These are phyloP conservation scores for Stropharia rugosoannulata DNA, from an alignment of 768 basidiomycete genomes.

Conservation along the genomic window DNA sequence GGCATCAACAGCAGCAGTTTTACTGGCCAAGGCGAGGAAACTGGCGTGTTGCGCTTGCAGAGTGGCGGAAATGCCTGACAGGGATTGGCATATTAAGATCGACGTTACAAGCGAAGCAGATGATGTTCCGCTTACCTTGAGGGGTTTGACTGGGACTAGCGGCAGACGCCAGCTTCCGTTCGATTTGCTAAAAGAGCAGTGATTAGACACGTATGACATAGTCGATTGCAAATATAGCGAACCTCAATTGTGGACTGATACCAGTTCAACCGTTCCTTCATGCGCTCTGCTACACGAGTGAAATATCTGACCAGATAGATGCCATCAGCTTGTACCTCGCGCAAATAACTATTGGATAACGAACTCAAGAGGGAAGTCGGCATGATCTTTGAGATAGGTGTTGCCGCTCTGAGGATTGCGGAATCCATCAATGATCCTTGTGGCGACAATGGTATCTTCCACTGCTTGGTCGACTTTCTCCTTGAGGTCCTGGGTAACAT, in stretches of 20 bases:
- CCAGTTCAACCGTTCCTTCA: constrained; percentile 71
- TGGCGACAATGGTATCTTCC: constrained; percentile 77
- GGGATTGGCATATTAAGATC: constrained; percentile 10
- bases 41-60: constrained; percentile 79
- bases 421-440: constrained; percentile 76
- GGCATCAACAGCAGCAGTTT: constrained; percentile 69
- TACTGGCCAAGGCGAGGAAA: constrained; percentile 75
- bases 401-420: constrained; percentile 71
- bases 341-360: constrained; percentile 21
- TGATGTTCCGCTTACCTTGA: constrained; percentile 49
- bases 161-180: constrained; percentile 74
- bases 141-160: constrained; percentile 69
- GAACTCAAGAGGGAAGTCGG: constrained; percentile 81
- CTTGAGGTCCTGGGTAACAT: constrained; percentile 69
- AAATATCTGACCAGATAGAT: constrained; percentile 53
- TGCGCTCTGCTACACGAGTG: constrained; percentile 66
- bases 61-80: constrained; percentile 67
- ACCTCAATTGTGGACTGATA: constrained; percentile 84
- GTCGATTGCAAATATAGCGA: constrained; percentile 4
- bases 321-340: background rate
- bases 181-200: constrained; percentile 61
- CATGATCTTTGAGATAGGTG: constrained; percentile 72
- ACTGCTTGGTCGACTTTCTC: constrained; percentile 75
- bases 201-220: constrained; percentile 4
- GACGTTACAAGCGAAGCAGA: constrained; percentile 2